Evolutionary conservation across 306 rosid genomes (phyloP), one percentile per base, ranked within the genome.

Genomic region (Citrullus mucosospermus): DNA sequence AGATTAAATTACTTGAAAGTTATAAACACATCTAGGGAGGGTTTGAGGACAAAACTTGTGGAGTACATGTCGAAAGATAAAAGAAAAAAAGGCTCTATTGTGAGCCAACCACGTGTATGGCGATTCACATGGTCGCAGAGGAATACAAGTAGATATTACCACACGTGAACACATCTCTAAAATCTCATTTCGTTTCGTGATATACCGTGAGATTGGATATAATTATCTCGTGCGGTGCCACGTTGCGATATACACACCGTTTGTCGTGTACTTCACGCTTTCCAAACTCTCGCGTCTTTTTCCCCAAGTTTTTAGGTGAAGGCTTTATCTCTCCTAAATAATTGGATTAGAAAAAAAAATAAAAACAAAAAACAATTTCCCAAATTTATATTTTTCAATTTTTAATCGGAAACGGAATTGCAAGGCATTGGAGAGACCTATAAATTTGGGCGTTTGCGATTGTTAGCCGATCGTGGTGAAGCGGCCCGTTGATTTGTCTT

Each of bases 71-170:
- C 60, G 11, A 18, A n/a, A 18, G 25, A n/a, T 2, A n/a, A 58
- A 5, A 8, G 4, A n/a, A 0, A 25, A n/a, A 58, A 5, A 8
- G 4, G 17, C 17, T 60, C 17, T 15, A 2, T 18, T 39, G 32
- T 18, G 0, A 44, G 3, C 85, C 79, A 30, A 4, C 73, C 88
- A 88, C 97, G 89, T 88, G 88, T 78, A 61, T 44, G 82, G 77
- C 36, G 20, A 75, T 5, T 1, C 20, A 71, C 41, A 48, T 6
- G 58, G 76, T 22, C 16, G 1, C 38, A 66, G 15, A 38, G 15
- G 0, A 16, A 5, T 9, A 17, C 14, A 39, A 39, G 73, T 46
- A 71, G 76, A 71, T 71, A 48, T 15, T 25, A 20, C 22, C 41
- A 15, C 76, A 12, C 25, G 20, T 48, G 58, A 22, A 14, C 22